These are phyloP conservation scores for barley (Hordeum vulgare) DNA, from an alignment of 176 grass and related monocot species.

Conservation along the genomic window DNA sequence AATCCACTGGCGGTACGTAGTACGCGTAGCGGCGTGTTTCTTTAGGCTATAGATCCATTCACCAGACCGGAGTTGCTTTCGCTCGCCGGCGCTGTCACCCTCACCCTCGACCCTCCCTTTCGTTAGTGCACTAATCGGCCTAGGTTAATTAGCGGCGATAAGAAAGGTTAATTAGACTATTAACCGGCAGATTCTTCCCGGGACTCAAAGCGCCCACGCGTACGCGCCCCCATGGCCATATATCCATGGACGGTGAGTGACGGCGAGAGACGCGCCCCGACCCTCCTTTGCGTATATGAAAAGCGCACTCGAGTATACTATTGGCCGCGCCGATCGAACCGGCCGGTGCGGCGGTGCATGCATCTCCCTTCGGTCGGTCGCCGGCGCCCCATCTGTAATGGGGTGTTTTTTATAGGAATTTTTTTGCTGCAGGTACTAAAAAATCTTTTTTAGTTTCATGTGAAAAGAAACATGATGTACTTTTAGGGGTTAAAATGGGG, in stretches of 20 bases:
- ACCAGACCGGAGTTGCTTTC: background rate
- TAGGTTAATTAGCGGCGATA: background rate
- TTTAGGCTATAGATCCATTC: background rate
- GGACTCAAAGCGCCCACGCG: background rate
- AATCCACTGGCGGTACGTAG: background rate
- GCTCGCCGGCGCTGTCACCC: background rate
- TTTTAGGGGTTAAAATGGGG: too few relatives aligned
- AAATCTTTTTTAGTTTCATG: too few relatives aligned
- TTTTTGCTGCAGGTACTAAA: too few relatives aligned
- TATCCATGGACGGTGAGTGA: background rate
- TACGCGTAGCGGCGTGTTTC: background rate
- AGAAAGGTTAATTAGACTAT: background rate
- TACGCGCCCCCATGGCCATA: background rate
- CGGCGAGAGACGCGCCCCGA: background rate
- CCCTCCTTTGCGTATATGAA: constrained; percentile 4
- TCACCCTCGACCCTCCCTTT: background rate
- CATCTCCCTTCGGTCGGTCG: background rate
- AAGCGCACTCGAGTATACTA: background rate
- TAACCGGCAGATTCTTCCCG: background rate
- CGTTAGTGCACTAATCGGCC: background rate
- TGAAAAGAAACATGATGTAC: too few relatives aligned
- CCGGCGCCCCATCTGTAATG: background rate
- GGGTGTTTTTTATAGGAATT: too few relatives aligned
- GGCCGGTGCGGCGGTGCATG: background rate
- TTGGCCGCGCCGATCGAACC: background rate